phyloP scores from a whole-genome alignment of 2,329 filamentous ascomycete species.

The Cordyceps tenuipes region DNA sequence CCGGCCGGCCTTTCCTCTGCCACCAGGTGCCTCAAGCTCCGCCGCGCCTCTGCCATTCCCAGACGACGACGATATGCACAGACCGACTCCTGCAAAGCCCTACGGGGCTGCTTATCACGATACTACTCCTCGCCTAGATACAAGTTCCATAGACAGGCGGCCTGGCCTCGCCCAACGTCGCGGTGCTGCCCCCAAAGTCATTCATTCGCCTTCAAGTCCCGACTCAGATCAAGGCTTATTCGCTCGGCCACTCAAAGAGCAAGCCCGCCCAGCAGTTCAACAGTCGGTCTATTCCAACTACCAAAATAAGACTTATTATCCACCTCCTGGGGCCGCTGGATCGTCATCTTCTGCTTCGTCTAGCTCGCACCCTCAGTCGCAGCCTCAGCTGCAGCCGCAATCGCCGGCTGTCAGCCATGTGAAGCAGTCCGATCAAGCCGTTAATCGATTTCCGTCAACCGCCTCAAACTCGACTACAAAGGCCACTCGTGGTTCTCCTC shows the following conservation, averaged over 20 bases:
- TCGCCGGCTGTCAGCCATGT: constrained; percentile 17
- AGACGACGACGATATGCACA: constrained; percentile 53
- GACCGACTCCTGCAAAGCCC: constrained; percentile 36
- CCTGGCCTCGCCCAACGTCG: constrained; percentile 71
- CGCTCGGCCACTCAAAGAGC: constrained; percentile 50
- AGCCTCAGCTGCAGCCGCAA: constrained; percentile 14
- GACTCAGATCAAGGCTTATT: constrained; percentile 73
- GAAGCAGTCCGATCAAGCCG: constrained; percentile 35
- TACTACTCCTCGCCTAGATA: constrained; percentile 45
- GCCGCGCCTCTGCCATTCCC: constrained; percentile 63
- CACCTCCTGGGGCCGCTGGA: constrained; percentile 40
- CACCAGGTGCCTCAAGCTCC: constrained; percentile 63
- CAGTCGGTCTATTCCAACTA: constrained; percentile 39
- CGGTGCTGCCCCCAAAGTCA: constrained; percentile 70
- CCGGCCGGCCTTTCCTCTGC: constrained; percentile 55
- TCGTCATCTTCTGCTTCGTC: constrained; percentile 26
- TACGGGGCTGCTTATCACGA: constrained; percentile 41
- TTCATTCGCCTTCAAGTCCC: constrained; percentile 74
- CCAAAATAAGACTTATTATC: constrained; percentile 52
- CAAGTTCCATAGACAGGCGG: constrained; percentile 47
- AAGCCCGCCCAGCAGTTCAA: constrained; percentile 31
- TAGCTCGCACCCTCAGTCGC: constrained; percentile 18
- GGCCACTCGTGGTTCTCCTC: constrained; percentile 85
- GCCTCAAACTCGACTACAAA: constrained; percentile 90
- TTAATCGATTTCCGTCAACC: constrained; percentile 65